Evolutionary conservation across 2,329 filamentous ascomycete species (phyloP).

Genomic region (Fusarium xylarioides): DNA sequence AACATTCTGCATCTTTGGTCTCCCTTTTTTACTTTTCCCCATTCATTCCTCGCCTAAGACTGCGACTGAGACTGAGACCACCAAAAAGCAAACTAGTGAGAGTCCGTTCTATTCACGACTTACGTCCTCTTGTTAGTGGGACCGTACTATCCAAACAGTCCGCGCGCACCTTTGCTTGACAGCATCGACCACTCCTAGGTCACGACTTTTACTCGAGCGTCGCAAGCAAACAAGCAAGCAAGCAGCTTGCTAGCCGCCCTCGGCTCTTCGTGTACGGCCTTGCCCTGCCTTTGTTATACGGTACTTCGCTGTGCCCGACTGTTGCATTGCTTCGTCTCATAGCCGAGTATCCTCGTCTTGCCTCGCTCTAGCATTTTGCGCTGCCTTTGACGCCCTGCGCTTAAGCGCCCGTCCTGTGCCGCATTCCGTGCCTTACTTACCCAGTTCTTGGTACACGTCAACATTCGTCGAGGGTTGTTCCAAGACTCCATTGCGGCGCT

Average conservation of each 20-base stretch:
- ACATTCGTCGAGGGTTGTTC: conserved; percentile 30
- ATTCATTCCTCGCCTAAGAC: conserved; percentile 28
- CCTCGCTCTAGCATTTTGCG: conserved; percentile 2
- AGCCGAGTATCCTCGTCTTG: conserved; percentile 18
- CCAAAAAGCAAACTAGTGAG: conserved; percentile 18
- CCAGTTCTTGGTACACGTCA: conserved; percentile 20
- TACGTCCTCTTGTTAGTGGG: conserved; percentile 9
- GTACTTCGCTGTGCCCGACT: conserved; percentile 1
- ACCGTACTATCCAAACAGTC: background rate
- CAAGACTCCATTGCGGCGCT: conserved; percentile 36
- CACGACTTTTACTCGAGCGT: conserved; percentile 28
- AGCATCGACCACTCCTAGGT: conserved; percentile 32
- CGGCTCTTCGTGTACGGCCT: conserved; percentile 7
- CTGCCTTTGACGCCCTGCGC: conserved; percentile 15
- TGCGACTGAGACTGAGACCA: conserved; percentile 14
- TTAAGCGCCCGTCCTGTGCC: conserved; percentile 36
- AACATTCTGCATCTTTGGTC: conserved; percentile 4
- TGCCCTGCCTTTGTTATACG: conserved; percentile 1
- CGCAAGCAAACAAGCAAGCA: conserved; percentile 18
- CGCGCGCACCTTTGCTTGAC: conserved; percentile 10
- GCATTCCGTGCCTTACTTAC: conserved; percentile 32
- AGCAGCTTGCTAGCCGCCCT: conserved; percentile 31
- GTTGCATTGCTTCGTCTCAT: conserved; percentile 21
- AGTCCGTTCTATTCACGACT: background rate
- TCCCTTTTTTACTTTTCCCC: conserved; percentile 2